These are phyloP conservation scores for Keithomyces neogunnii DNA, from an alignment of 2,329 filamentous ascomycete species.

Conservation along the genomic window DNA sequence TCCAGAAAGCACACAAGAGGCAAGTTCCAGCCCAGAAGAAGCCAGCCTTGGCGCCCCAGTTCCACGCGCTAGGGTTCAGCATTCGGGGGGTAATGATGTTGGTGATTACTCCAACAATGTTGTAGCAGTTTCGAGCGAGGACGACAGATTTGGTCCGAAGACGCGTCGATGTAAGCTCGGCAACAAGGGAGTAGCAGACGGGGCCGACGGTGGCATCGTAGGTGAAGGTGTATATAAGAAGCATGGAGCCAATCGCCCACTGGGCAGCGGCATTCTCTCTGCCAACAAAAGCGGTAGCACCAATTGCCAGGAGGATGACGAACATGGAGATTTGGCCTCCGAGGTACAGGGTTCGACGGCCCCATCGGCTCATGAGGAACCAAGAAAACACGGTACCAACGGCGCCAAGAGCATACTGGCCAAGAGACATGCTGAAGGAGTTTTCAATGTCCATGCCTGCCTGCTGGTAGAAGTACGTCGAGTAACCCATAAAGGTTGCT, in stretches of 20 bases:
- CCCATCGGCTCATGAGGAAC: conserved; percentile 33
- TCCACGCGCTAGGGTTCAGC: conserved; percentile 37
- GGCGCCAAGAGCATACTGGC: conserved; percentile 33
- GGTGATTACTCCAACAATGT: conserved; percentile 37
- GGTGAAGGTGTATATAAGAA: conserved; percentile 34
- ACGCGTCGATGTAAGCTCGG: conserved; percentile 36
- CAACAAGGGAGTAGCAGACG: conserved; percentile 80
- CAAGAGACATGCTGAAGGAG: conserved; percentile 32
- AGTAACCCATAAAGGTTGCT: conserved; percentile 45
- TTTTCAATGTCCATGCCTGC: conserved; percentile 30
- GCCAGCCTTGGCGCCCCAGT: conserved; percentile 39
- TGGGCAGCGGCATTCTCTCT: conserved; percentile 37
- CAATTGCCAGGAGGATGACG: conserved; percentile 30
- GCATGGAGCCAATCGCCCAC: conserved; percentile 38
- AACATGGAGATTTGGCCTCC: conserved; percentile 40
- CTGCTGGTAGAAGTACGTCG: conserved; percentile 41
- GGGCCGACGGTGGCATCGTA: conserved; percentile 30
- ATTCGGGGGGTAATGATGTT: conserved; percentile 39
- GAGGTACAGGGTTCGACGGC: conserved; percentile 37
- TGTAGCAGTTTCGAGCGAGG: conserved; percentile 37
- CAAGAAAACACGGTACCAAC: conserved; percentile 38
- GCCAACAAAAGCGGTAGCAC: conserved; percentile 46
- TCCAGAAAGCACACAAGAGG: conserved; percentile 37
- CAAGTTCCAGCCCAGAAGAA: conserved; percentile 38
- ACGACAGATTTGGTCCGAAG: conserved; percentile 38